These are phyloP conservation scores for Magnaporthales sp. DNA, from an alignment of 2,329 filamentous ascomycete species.

Conservation along the genomic window DNA sequence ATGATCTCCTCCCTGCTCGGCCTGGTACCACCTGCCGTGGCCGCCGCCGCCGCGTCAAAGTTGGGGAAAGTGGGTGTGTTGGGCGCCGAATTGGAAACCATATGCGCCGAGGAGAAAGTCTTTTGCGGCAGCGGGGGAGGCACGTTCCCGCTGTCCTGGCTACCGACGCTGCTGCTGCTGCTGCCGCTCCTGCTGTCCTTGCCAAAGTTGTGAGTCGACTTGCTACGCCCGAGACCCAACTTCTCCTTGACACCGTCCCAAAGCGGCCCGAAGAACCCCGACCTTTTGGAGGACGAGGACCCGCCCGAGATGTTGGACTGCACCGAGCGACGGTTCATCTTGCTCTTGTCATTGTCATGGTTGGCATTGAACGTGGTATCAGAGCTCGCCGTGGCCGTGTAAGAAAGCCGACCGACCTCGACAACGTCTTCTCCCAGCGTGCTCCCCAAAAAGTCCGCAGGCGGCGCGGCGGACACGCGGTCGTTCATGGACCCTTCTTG, in stretches of 20 bases:
- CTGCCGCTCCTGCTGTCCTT: background rate
- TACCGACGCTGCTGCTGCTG: background rate
- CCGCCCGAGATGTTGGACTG: constrained; percentile 7
- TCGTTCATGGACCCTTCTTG: constrained; percentile 84
- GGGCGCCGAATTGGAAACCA: background rate
- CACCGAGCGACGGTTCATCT: constrained; percentile 11
- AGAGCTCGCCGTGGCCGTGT: background rate
- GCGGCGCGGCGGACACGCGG: constrained; percentile 62
- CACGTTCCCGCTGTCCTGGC: background rate
- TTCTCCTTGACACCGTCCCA: constrained; percentile 23
- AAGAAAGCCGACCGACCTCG: background rate
- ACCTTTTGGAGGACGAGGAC: constrained; percentile 7
- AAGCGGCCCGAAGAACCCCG: constrained; percentile 21
- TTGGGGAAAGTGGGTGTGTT: background rate
- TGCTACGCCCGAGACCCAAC: constrained; percentile 16
- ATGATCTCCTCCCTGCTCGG: constrained; percentile 41
- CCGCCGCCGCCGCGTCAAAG: background rate
- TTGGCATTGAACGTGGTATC: background rate
- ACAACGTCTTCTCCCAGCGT: constrained; percentile 10
- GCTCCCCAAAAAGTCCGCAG: constrained; percentile 53
- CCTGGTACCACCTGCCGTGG: constrained; percentile 12
- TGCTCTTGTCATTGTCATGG: constrained; percentile 1
- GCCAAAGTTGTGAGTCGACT: constrained; percentile 14
- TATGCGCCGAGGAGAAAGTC: background rate
- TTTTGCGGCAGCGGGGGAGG: background rate